phyloP scores from a whole-genome alignment of 2,329 filamentous ascomycete genomes.

The Epichloe glyceriae region DNA sequence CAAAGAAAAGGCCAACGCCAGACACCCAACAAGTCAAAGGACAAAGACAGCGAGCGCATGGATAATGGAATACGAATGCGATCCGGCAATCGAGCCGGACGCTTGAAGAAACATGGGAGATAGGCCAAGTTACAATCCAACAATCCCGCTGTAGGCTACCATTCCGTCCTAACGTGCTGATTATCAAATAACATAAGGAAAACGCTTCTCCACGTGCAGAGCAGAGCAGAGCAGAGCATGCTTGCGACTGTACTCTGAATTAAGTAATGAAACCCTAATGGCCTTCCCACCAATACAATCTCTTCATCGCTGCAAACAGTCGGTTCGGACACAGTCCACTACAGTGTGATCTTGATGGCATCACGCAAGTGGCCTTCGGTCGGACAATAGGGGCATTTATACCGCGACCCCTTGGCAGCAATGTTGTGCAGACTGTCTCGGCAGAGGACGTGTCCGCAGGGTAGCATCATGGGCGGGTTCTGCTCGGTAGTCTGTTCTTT shows the following conservation, averaged over 20 bases:
- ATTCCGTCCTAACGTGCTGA: background rate
- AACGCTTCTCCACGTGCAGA: background rate
- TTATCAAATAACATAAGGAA: background rate
- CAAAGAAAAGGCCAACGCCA: background rate
- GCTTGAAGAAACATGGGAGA: background rate
- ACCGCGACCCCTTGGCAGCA: conserved; percentile 62
- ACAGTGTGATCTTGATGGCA: conserved; percentile 60
- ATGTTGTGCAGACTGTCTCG: conserved; percentile 70
- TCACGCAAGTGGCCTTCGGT: conserved; percentile 67
- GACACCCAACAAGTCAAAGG: background rate
- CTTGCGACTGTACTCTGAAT: too few species aligned
- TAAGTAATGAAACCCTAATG: too few species aligned
- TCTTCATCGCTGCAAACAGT: background rate
- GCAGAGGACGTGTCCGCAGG: conserved; percentile 88
- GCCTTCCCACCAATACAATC: too few species aligned
- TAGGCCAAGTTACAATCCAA: background rate
- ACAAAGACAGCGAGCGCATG: too few species aligned
- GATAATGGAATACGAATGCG: background rate
- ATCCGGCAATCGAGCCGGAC: background rate
- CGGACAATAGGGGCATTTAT: conserved; percentile 96
- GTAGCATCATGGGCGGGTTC: conserved; percentile 95
- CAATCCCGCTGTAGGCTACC: background rate
- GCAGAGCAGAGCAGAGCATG: too few species aligned
- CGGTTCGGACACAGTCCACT: background rate
- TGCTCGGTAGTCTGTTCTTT: conserved; percentile 90